Evolutionary conservation across 2,329 filamentous ascomycete species (phyloP).

Genomic region (Cytospora chrysosperma): DNA sequence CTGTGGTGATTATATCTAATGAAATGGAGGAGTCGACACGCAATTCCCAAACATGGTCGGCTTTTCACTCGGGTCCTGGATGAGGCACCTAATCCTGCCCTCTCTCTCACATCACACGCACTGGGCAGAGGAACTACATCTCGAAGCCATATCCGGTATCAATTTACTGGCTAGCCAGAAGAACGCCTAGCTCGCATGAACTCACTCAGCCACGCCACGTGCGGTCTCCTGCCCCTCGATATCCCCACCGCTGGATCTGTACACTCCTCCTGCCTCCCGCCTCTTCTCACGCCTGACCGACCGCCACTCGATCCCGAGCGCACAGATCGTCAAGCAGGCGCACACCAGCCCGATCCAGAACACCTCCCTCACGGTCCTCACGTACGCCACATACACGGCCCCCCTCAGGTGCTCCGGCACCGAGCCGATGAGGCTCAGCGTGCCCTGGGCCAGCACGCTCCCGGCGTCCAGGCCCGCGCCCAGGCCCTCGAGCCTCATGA

Average conservation of each 20-base stretch:
- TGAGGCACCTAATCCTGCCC: too few relatives aligned
- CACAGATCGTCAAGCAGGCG: neutral
- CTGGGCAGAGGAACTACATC: too few relatives aligned
- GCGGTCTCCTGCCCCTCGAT: neutral
- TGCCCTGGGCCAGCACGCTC: neutral
- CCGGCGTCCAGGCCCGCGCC: neutral
- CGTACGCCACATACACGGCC: neutral
- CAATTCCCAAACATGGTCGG: too few relatives aligned
- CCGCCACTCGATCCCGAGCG: neutral
- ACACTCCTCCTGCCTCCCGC: neutral
- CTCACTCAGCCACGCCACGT: neutral
- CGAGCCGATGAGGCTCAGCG: neutral
- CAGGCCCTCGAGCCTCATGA: neutral
- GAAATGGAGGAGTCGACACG: too few relatives aligned
- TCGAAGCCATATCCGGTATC: too few relatives aligned
- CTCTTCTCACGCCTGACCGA: constrained; percentile 17
- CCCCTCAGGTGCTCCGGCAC: neutral
- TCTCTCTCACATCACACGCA: too few relatives aligned
- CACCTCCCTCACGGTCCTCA: neutral
- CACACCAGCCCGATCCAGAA: neutral
- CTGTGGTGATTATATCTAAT: too few relatives aligned
- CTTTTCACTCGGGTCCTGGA: too few relatives aligned
- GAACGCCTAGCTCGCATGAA: neutral
- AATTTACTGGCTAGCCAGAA: too few relatives aligned
- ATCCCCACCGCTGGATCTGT: neutral